Evolutionary conservation across 2,329 filamentous ascomycete species (phyloP), one percentile per base, ranked within the genome.

Genomic region (Aspergillus sp.): DNA sequence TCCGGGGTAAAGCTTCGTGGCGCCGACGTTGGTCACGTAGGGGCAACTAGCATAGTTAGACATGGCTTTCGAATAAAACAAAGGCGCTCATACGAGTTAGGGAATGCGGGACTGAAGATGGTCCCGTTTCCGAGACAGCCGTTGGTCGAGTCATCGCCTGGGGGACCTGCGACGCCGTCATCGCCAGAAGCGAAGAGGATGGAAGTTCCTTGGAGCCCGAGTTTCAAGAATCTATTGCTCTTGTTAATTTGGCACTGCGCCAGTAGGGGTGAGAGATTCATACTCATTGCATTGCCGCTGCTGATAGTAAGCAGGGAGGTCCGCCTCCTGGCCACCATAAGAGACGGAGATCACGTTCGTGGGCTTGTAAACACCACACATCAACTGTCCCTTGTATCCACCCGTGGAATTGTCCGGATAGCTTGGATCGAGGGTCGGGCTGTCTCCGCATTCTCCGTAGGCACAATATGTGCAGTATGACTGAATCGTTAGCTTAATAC

Each of bases 331-430:
- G 10, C 21, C n/a, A 6, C 57, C 57, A 5, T 59, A 59, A 15
- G 57, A 59, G 2, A 59, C 52, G n/a, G 51, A 55, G 21, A 59
- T 51, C 2, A 59, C 57, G 25, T 59, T 59, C 6, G 57, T 59
- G 1, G 57, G 57, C 44, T 59, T 55, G 36, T 55, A 59, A 2
- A 50, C 52, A 6, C 57, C 57, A 17, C 57, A 59, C 57, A 59
- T 59, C 7, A 59, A 36, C 51, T 56, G 23, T 6, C 51, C 57
- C 2, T 48, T 48, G 13, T 59, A 59, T 0, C 52, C 57, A 13
- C n/a, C 57, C 5, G 32, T n/a, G 3, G 7, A 19, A 10, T 23
- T 41, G 13, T 59, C 57, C 1, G 57, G 57, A 13, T 59, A 59
- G 8, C 50, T n/a, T 2, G 57, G 57, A 17, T 59, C 57, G 5